These are phyloP conservation scores for Cyclostephanos tholiformis DNA, from an alignment of 108 stramenopile species.

Conservation along the genomic window DNA sequence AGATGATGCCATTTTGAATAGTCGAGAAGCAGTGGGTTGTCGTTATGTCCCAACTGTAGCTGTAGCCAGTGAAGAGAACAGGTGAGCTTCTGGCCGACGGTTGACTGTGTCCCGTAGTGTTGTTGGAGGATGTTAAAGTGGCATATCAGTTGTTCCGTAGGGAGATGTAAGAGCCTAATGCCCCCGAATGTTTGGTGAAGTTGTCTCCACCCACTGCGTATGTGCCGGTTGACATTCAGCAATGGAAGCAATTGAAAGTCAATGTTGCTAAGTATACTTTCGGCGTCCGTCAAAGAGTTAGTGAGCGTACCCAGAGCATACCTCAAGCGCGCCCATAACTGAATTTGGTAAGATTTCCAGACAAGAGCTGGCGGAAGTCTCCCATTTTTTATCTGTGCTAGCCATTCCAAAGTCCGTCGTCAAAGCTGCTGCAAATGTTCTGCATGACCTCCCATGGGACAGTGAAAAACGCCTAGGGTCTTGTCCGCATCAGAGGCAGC, in stretches of 20 bases:
- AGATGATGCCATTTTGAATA: not conserved
- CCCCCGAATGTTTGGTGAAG: conserved; percentile 5
- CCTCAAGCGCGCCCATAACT: not conserved
- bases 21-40: not conserved
- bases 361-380: not conserved
- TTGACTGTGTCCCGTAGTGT: not conserved
- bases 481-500: not conserved
- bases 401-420: not conserved
- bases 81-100: not conserved
- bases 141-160: no score
- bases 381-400: not conserved
- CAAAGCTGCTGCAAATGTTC: not conserved
- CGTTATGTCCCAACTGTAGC: not conserved
- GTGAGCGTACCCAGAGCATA: not conserved
- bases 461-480: not conserved
- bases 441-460: not conserved
- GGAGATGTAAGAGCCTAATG: not conserved
- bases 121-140: not conserved
- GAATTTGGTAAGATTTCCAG: not conserved
- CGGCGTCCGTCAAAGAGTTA: not conserved
- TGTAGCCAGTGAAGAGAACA: not conserved
- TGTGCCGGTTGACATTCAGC: not conserved
- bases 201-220: not conserved
- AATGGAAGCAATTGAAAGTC: not conserved
- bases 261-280: not conserved